Evolutionary conservation across 768 basidiomycete species (phyloP).

Genomic region (Lentinula lateritia): DNA sequence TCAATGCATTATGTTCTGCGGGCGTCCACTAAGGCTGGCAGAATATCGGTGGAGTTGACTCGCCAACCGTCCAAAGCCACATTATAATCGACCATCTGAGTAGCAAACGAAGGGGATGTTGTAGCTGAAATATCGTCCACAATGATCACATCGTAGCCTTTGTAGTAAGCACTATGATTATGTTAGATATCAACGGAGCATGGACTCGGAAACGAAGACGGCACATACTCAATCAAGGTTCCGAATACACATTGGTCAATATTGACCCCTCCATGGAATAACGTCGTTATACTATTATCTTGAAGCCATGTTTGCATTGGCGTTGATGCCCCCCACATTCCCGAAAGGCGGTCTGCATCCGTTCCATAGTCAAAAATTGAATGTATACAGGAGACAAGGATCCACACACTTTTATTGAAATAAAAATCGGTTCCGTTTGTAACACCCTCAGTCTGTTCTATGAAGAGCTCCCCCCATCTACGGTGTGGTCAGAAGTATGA

Average conservation of each 20-base stretch:
- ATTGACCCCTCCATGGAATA: constrained; percentile 29
- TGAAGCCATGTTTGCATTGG: constrained; percentile 28
- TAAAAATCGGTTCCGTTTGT: constrained; percentile 27
- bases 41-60: constrained; percentile 23
- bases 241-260: constrained; percentile 30
- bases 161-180: constrained; percentile 22
- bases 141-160: constrained; percentile 28
- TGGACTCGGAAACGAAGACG: not conserved
- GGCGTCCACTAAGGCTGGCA: constrained; percentile 10
- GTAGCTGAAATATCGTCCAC: constrained; percentile 28
- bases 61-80: constrained; percentile 23
- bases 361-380: too few species aligned
- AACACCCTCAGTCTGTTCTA: constrained; percentile 22
- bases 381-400: too few species aligned
- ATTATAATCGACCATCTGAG: constrained; percentile 26
- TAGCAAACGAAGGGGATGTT: constrained; percentile 23
- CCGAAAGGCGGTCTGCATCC: constrained; percentile 22
- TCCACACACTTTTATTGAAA: constrained; percentile 25
- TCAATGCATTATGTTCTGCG: not conserved
- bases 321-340: constrained; percentile 28
- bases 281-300: constrained; percentile 26
- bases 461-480: constrained; percentile 19
- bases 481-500: not conserved
- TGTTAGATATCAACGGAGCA: not conserved
- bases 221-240: constrained; percentile 22